Evolutionary conservation across 225 moss, liverwort and hornwort genomes (phyloP).

Genomic region (Pseudoscleropodium purum): DNA sequence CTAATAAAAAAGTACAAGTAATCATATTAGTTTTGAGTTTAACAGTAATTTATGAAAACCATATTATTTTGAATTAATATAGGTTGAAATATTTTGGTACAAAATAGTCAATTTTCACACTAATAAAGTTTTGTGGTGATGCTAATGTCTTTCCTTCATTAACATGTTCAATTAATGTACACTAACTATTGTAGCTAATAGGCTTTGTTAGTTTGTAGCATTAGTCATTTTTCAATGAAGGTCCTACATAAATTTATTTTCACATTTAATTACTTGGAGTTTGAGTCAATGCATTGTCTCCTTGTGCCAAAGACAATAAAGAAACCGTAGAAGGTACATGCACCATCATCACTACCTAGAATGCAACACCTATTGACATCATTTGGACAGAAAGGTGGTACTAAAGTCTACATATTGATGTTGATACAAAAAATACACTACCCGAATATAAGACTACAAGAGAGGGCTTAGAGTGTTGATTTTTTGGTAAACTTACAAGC

Average conservation of each 20-base stretch:
- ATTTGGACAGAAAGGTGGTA: fast-evolving
- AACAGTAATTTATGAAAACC: too few species aligned
- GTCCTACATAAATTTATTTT: neutral
- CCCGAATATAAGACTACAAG: fast-evolving
- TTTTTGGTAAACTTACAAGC: neutral
- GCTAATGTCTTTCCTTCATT: neutral
- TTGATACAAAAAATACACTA: neutral
- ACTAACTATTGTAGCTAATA: neutral
- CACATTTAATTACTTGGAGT: fast-evolving
- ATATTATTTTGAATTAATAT: neutral
- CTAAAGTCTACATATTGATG: neutral
- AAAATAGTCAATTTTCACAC: neutral
- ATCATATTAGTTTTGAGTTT: too few species aligned
- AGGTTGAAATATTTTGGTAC: neutral
- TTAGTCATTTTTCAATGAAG: neutral
- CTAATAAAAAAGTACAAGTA: neutral
- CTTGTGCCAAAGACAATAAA: neutral
- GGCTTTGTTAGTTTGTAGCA: neutral
- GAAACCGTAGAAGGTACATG: too few species aligned
- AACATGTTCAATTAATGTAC: neutral
- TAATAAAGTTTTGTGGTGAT: neutral
- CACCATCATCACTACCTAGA: neutral
- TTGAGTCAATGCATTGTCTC: neutral
- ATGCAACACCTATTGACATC: neutral
- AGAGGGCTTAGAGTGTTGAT: fast-evolving